Evolutionary conservation across 441 rosid species (phyloP).

Genomic region (Adansonia grandidieri): DNA sequence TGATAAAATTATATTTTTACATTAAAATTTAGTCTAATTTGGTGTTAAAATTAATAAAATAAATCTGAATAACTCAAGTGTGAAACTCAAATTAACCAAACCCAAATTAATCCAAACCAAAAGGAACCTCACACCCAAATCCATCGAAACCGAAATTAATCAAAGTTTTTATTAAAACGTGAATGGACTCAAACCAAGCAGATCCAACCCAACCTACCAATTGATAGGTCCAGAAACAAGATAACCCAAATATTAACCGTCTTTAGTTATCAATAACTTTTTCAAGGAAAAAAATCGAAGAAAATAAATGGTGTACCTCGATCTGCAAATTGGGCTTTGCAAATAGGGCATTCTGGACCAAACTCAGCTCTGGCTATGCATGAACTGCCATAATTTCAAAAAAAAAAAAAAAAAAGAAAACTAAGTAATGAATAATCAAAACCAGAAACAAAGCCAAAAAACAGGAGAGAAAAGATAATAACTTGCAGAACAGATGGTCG

Average conservation of each 20-base stretch:
- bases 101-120: not conserved
- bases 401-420: not conserved
- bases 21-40: too few species aligned
- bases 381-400: conserved; percentile 45
- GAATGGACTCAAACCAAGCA: not conserved
- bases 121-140: not conserved
- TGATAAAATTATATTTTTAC: too few species aligned
- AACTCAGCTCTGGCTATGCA: conserved; percentile 47
- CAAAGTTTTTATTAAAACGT: not conserved
- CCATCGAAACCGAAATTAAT: not conserved
- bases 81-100: not conserved
- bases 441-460: not conserved
- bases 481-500: conserved; percentile 83
- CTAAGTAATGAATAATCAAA: not conserved
- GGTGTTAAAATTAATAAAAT: not conserved
- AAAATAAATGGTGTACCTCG: conserved; percentile 37
- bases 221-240: not conserved
- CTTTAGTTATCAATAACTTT: too few species aligned
- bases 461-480: conserved; percentile 15
- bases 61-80: not conserved
- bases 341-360: conserved; percentile 56
- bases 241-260: not conserved
- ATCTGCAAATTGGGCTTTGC: conserved; percentile 46
- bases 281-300: not conserved
- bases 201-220: not conserved